These are phyloP conservation scores for Acacia pycnantha DNA, from an alignment of 331 rosid genomes.

Conservation along the genomic window DNA sequence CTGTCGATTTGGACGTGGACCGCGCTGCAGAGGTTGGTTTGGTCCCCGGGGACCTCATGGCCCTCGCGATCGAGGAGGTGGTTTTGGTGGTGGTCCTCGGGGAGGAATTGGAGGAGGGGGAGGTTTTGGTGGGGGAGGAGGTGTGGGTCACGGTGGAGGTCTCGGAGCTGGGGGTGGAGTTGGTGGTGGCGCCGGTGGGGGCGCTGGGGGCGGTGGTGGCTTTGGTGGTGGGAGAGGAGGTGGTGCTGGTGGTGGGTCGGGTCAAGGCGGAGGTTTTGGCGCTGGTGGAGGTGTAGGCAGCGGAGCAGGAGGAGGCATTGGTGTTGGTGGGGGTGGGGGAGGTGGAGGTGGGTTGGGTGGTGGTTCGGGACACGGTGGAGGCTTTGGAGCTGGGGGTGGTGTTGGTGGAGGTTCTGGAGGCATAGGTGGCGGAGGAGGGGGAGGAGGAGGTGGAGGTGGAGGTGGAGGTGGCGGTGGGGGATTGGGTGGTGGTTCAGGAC, in stretches of 20 bases:
- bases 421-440: slow-evolving; percentile 36
- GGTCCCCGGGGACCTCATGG: slow-evolving; percentile 23
- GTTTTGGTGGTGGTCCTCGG: slow-evolving; percentile 9
- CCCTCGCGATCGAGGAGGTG: slow-evolving; percentile 7
- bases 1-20: slow-evolving; percentile 52
- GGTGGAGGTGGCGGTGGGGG: slow-evolving; percentile 32
- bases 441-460: slow-evolving; percentile 27
- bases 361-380: slow-evolving; percentile 46
- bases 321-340: slow-evolving; percentile 32
- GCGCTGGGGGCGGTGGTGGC: slow-evolving; percentile 45
- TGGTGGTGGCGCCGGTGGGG: slow-evolving; percentile 34
- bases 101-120: slow-evolving; percentile 36
- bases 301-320: slow-evolving; percentile 41
- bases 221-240: slow-evolving; percentile 53
- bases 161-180: slow-evolving; percentile 20
- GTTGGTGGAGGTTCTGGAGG: slow-evolving; percentile 46
- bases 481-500: slow-evolving; percentile 24
- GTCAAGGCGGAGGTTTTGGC: slow-evolving; percentile 43
- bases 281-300: slow-evolving; percentile 35
- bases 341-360: slow-evolving; percentile 39
- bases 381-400: slow-evolving; percentile 57
- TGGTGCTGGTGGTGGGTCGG: slow-evolving; percentile 41
- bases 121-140: slow-evolving; percentile 21
- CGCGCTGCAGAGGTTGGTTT: slow-evolving; percentile 34
- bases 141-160: slow-evolving; percentile 27